Evolutionary conservation across 257 asterid genomes (phyloP).

Genomic region (Nicotiana otophora): DNA sequence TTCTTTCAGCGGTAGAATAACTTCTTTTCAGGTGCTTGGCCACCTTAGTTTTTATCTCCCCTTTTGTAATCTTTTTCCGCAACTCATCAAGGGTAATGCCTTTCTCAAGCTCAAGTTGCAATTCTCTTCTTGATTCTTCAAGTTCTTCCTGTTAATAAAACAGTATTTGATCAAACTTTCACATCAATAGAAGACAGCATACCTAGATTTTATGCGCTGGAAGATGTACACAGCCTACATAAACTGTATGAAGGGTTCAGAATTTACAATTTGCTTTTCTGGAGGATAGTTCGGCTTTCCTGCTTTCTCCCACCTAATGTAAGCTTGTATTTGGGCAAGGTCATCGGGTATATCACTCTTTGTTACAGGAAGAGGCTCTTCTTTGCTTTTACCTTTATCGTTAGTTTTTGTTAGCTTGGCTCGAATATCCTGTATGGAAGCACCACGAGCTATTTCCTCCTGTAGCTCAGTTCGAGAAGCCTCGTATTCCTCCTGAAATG

Average conservation of each 20-base stretch:
- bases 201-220: not conserved
- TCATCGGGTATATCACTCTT: conserved; percentile 59
- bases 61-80: conserved; percentile 51
- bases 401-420: conserved; percentile 51
- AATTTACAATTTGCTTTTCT: conserved; percentile 66
- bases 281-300: conserved; percentile 83
- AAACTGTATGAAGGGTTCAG: conserved; percentile 14
- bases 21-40: conserved; percentile 37
- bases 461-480: conserved; percentile 85
- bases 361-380: conserved; percentile 35
- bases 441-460: conserved; percentile 78
- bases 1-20: conserved; percentile 36
- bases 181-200: not conserved
- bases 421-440: conserved; percentile 62
- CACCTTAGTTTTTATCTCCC: conserved; percentile 61
- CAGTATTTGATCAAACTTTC: conserved; percentile 13
- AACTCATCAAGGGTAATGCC: conserved; percentile 64
- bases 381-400: conserved; percentile 36
- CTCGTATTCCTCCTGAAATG: conserved; percentile 74
- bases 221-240: not conserved
- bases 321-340: conserved; percentile 75
- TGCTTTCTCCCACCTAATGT: conserved; percentile 81
- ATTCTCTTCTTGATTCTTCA: conserved; percentile 82
- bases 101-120: conserved; percentile 66
- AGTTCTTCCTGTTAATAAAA: conserved; percentile 63